Conservation (phyloP, 2,329 filamentous ascomycete genomes). For the Helotiales sp. region DNA sequence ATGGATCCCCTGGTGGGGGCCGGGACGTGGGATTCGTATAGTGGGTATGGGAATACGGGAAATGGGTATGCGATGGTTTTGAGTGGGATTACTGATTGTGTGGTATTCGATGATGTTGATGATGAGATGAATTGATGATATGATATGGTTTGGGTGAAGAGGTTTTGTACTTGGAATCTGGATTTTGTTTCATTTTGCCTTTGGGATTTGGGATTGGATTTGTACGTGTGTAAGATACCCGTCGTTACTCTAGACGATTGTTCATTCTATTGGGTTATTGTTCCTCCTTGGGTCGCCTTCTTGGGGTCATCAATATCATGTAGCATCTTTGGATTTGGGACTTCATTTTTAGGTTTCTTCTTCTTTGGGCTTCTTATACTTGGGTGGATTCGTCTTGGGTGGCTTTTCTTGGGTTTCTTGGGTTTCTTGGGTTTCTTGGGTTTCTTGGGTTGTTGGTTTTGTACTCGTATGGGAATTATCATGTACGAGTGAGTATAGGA, state of each 20-base stretch:
- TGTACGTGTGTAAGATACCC: conserved; percentile 1
- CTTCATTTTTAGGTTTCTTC: not conserved
- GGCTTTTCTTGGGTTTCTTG: not conserved
- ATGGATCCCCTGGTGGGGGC: conserved; percentile 21
- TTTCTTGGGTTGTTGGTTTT: not conserved
- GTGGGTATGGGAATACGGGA: conserved; percentile 1
- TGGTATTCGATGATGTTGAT: not conserved
- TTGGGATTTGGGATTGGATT: not conserved
- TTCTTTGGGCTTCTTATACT: not conserved
- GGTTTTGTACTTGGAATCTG: not conserved
- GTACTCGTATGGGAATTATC: not conserved
- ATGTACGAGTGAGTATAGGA: not conserved
- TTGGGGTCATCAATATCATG: not conserved
- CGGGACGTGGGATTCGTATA: conserved; percentile 30
- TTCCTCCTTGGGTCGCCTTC: not conserved
- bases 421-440: not conserved
- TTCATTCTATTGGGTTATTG: not conserved
- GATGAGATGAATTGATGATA: not conserved
- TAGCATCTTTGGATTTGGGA: not conserved
- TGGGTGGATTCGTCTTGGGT: not conserved
- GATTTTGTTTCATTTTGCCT: not conserved
- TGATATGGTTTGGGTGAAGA: not conserved
- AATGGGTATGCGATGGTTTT: conserved; percentile 27
- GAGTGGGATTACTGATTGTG: conserved; percentile 24
- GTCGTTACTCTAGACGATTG: conserved; percentile 7